Percentiles rank a stretch among this genome's conserved stretches.
Evolutionary conservation across 768 basidiomycete species (phyloP).

Genomic region (Coprinopsis strossmayeri): DNA sequence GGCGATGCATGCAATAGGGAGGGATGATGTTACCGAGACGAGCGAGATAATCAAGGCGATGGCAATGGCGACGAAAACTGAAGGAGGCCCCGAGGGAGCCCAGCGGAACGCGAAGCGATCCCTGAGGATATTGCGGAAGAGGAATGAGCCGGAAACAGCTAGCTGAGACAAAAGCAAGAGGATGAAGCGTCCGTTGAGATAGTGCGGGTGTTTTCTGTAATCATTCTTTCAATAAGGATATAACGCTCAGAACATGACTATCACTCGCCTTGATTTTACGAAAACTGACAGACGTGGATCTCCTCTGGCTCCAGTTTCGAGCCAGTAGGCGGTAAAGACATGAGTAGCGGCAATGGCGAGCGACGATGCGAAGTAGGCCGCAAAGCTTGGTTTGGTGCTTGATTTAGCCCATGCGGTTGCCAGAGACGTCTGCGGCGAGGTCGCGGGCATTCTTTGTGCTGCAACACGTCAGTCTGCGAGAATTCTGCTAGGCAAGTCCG

Average conservation of each 20-base stretch:
- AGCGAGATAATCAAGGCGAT: slow-evolving; percentile 29
- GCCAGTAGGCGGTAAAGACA: slow-evolving; percentile 26
- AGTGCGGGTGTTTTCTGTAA: slow-evolving; percentile 64
- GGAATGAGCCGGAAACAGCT: slow-evolving; percentile 37
- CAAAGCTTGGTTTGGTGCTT: slow-evolving; percentile 37
- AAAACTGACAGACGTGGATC: slow-evolving; percentile 48
- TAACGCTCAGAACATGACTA: neutral
- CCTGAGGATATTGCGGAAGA: slow-evolving; percentile 52
- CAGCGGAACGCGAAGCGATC: slow-evolving; percentile 53
- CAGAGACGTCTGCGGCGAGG: slow-evolving; percentile 48
- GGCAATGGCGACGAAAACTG: slow-evolving; percentile 16
- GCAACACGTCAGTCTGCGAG: neutral
- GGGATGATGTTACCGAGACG: slow-evolving; percentile 33
- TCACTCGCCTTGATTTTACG: slow-evolving; percentile 56
- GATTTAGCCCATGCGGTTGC: slow-evolving; percentile 39
- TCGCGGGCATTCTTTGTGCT: slow-evolving; percentile 42
- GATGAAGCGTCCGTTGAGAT: slow-evolving; percentile 62
- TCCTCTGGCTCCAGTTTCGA: slow-evolving; percentile 20
- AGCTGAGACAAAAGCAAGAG: slow-evolving; percentile 53
- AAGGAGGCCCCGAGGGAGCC: slow-evolving; percentile 15
- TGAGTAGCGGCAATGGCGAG: slow-evolving; percentile 37
- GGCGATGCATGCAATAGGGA: slow-evolving; percentile 31
- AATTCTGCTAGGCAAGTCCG: neutral
- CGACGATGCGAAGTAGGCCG: slow-evolving; percentile 43
- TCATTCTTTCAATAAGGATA: neutral